A percentile compares a stretch with the other conserved stretches of the same genome.
These are phyloP conservation scores for Trypanosoma grayi DNA, from an alignment of 208 protist genomes.

Conservation along the genomic window DNA sequence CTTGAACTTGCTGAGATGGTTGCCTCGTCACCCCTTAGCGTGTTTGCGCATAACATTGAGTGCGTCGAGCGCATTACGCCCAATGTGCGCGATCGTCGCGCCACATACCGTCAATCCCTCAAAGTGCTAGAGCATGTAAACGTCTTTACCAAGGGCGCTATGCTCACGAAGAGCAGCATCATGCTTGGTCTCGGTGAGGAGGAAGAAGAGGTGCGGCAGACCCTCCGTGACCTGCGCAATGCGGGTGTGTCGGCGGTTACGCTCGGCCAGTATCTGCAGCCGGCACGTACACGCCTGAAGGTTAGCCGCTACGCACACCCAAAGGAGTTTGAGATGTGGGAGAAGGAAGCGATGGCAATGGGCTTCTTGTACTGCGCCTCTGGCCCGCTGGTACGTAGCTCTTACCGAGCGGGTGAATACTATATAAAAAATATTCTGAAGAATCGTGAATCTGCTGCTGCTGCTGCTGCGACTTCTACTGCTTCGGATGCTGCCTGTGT, in stretches of 20 bases:
- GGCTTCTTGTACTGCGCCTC: constrained; percentile 98
- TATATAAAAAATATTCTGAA: constrained; percentile 94
- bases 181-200: constrained; percentile 98
- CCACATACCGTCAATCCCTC: constrained; percentile 95
- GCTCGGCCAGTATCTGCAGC: constrained; percentile 97
- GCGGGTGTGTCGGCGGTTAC: constrained; percentile 94
- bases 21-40: constrained; percentile 92
- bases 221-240: constrained; percentile 91
- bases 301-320: constrained; percentile 96
- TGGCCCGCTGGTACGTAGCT: constrained; percentile 94
- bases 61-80: constrained; percentile 93
- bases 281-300: constrained; percentile 95
- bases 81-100: constrained; percentile 94
- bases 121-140: constrained; percentile 91
- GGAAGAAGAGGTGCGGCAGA: constrained; percentile 95
- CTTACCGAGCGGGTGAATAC: constrained; percentile 95
- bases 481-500: not conserved
- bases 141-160: constrained; percentile 60
- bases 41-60: constrained; percentile 99
- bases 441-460: constrained; percentile 29
- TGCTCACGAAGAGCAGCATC: constrained; percentile 98
- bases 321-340: constrained; percentile 96
- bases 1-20: constrained; percentile 80
- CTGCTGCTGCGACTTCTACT: not conserved
- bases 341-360: constrained; percentile 90